phyloP scores from a whole-genome alignment of 2,329 filamentous ascomycete genomes.

The Falciphora oryzae region DNA sequence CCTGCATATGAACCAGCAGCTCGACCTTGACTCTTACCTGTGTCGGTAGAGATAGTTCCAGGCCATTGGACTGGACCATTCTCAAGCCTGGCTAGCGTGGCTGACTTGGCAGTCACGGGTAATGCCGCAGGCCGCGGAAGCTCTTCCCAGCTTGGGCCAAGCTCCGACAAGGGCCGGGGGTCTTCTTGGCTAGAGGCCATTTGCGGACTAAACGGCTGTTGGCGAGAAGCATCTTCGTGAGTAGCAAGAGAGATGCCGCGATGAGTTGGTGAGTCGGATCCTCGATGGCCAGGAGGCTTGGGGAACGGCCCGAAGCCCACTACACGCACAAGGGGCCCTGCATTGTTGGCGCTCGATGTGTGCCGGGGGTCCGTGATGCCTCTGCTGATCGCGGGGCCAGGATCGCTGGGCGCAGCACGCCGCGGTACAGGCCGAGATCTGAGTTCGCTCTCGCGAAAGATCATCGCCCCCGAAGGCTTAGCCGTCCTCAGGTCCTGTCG shows the following conservation, averaged over 20 bases:
- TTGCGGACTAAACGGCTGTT: neutral
- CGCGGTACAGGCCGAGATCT: neutral
- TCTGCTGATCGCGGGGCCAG: no score
- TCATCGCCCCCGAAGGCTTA: no score
- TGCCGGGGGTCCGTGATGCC: neutral
- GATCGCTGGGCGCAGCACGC: neutral
- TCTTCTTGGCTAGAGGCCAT: neutral
- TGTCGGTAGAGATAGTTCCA: neutral
- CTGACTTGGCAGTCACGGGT: neutral
- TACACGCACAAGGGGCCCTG: neutral
- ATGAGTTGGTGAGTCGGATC: neutral
- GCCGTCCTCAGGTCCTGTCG: neutral
- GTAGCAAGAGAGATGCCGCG: no score
- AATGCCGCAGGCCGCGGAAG: neutral
- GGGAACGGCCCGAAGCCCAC: slow-evolving; percentile 1
- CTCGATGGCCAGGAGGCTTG: neutral
- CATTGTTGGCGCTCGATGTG: neutral
- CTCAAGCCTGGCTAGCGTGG: neutral
- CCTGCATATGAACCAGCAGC: slow-evolving; percentile 1
- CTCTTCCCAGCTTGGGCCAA: neutral
- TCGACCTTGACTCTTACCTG: neutral
- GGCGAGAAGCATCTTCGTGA: neutral
- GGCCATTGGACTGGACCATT: neutral
- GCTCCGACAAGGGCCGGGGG: neutral
- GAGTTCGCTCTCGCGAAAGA: no score